Evolutionary conservation across 176 grass and related monocot species (phyloP), one percentile per base, ranked within the genome.

Genomic region (Hyparrhenia diplandra): DNA sequence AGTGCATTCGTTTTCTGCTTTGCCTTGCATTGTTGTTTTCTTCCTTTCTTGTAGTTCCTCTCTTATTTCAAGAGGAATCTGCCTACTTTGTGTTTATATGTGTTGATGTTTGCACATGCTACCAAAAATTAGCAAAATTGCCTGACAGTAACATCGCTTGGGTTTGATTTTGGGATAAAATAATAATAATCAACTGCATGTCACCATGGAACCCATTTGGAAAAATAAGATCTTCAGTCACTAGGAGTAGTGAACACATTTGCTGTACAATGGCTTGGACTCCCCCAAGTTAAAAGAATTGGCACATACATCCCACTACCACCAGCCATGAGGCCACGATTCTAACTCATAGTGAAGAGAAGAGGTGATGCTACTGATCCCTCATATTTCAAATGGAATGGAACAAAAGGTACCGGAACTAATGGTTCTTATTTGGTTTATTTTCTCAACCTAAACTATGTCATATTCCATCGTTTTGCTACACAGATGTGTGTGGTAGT

Each of bases 401-500:
- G 43, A 67, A 28, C 17, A 49, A 62, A 49, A 41, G n/a, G 13
- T 47, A 61, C n/a, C 31, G 47, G 11, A 78, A 73, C n/a, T 36
- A 58, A 1, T 78, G 51, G 23, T 32, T 76, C 35, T 80, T 75
- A 45, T 80, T 75, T 41, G 10, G 17, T 86, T 37, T 40, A 43
- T 67, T 82, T 76, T 23, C 42, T 63, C 24, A 11, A 20, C 1
- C 69, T 77, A 69, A 87, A n/a, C n/a, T 61, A 18, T 54, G 16
- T 4, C 16, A 39, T 40, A 10, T 63, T 1, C 63, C 20, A 31
- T 29, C 69, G 5, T 30, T 74, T 75, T 58, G 4, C 64, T 59
- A 25, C 77, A 41, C 88, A 97, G 94, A 93, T 97, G 88, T 93
- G 94, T 78, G n/a, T n/a, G n/a, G 55, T 90, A 79, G 54, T 97